These are phyloP conservation scores for Fistulifera pelliculosa DNA, from an alignment of 108 stramenopile genomes.

Conservation along the genomic window DNA sequence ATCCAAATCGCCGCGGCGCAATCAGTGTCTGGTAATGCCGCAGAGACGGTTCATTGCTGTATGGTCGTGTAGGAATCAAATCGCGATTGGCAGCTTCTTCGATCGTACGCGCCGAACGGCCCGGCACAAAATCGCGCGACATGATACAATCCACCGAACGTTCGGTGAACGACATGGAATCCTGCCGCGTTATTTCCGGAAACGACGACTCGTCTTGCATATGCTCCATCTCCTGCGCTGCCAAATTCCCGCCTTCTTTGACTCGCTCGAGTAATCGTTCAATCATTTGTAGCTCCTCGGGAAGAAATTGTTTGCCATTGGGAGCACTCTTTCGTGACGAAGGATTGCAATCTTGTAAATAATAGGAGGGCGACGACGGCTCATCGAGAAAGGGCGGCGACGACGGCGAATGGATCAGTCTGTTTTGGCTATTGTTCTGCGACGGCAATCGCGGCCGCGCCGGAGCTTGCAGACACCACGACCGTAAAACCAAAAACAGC, in stretches of 20 bases:
- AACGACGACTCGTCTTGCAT: constrained; percentile 14
- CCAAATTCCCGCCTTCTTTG: constrained; percentile 41
- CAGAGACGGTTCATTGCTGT: constrained; percentile 39
- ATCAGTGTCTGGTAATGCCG: constrained; percentile 50
- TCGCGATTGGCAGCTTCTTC: constrained; percentile 42
- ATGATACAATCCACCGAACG: no score
- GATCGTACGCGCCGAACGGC: constrained; percentile 25
- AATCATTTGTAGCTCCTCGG: constrained; percentile 64
- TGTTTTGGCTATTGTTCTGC: not conserved
- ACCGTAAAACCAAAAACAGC: constrained; percentile 83
- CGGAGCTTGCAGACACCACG: constrained; percentile 62
- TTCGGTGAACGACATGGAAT: no score
- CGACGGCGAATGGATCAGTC: not conserved
- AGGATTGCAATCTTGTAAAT: not conserved
- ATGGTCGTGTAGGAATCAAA: constrained; percentile 59
- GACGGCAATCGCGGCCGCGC: constrained; percentile 2
- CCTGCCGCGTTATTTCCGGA: not conserved
- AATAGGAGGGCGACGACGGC: constrained; percentile 1
- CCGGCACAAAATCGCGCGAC: not conserved
- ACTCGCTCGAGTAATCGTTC: constrained; percentile 56
- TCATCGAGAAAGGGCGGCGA: constrained; percentile 8
- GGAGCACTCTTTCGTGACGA: not conserved
- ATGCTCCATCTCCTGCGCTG: no score
- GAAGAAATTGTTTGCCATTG: constrained; percentile 35
- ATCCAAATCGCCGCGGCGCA: constrained; percentile 41